These are phyloP conservation scores for Thinopyrum obtusiflorum DNA, from an alignment of 202 grass and related monocot species.

Conservation along the genomic window DNA sequence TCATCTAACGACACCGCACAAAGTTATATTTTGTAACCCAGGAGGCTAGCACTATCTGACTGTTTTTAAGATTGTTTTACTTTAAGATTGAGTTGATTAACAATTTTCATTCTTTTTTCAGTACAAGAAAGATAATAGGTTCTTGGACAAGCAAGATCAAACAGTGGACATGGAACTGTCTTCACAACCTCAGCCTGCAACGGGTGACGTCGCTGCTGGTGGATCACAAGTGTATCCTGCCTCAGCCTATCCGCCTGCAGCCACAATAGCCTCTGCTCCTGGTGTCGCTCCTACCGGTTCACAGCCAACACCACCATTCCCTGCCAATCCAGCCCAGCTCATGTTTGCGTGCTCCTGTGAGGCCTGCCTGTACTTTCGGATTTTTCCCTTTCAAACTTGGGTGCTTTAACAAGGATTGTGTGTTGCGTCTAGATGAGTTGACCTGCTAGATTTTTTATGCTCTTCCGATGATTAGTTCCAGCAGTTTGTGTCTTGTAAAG, in stretches of 20 bases:
- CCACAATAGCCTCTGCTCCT: conserved; percentile 45
- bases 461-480: too few relatives aligned
- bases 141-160: conserved; percentile 7
- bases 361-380: too few relatives aligned
- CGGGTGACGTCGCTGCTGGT: conserved; percentile 63
- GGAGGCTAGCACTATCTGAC: neutral
- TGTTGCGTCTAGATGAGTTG: too few relatives aligned
- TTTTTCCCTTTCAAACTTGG: too few relatives aligned
- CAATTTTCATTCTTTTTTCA: conserved; percentile 10
- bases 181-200: conserved; percentile 41
- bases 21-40: neutral
- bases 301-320: conserved; percentile 41
- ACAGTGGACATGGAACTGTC: conserved; percentile 54
- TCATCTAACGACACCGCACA: neutral
- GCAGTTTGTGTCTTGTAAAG: too few relatives aligned
- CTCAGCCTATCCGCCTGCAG: conserved; percentile 40
- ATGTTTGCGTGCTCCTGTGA: neutral
- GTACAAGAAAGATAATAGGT: conserved; percentile 18
- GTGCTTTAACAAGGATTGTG: too few relatives aligned
- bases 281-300: conserved; percentile 18
- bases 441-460: too few relatives aligned
- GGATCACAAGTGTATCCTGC: conserved; percentile 58
- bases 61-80: neutral
- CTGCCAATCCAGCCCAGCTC: conserved; percentile 40
- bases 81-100: neutral